Base-by-base conservation (phyloP, 2,329 filamentous ascomycete species). In the Xylaria sp. region DNA sequence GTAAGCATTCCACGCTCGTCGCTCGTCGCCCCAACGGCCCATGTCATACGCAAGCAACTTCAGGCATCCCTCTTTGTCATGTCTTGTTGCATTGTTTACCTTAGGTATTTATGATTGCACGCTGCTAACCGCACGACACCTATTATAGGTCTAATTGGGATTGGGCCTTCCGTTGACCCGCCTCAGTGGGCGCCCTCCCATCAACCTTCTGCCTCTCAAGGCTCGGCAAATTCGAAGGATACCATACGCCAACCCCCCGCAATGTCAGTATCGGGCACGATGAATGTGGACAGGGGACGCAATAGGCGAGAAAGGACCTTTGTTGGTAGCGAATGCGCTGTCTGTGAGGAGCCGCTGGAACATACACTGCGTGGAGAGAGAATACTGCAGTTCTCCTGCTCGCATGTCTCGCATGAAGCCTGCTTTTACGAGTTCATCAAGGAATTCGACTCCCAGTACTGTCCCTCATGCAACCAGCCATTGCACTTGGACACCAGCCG, bases 361-460 rank as follows among this genome's bases (percentile, higher is more conserved):
- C 93, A 97, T 74, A 99, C 92, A 2, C 81, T 99, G 52, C 89
- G 90, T 54, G 94, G 94, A 61, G 94, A 99, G 78, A 87, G 92
- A 66, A 92, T 99, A 63, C 80, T 99, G 57, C 94, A 97, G 73
- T 94, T 99, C 70, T 95, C 92, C 4, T 99, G 94, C 76, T 85
- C 88, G n/a, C 94, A 99, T 75, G 93, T 99, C 61, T 92, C 93
- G 9, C 94, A 99, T 73, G 94, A 97, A 75, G 94, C 93, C 42
- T 99, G 94, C 76, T 97, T 99, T 73, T 97, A 97, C 77, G 94
- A 99, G 75, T 97, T 95, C 72, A 96, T 99, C 69, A 90, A 91
- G 70, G 93, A 97, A 71, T 90, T 93, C 60, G 92, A 97, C 67
- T 90, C 90, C 56, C 92, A 97, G 70, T 92, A 91, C 70, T 99